A percentile compares a stretch with the other conserved stretches of the same genome.
Evolutionary conservation across 2,329 filamentous ascomycete genomes (phyloP).

Genomic region (Paracoccidioides brasiliensis): DNA sequence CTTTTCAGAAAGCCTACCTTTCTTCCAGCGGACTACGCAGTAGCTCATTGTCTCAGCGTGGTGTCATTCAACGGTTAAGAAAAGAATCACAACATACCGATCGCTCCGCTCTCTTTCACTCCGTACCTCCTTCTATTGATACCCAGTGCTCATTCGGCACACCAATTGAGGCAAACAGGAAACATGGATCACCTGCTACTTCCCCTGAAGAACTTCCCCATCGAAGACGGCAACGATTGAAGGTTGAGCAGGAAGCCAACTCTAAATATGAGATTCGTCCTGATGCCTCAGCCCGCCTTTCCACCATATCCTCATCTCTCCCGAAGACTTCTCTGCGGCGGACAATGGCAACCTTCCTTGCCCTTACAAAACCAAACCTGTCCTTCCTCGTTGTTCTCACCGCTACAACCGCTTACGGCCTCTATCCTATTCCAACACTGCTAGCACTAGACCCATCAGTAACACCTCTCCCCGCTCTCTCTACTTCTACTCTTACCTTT

Average conservation of each 20-base stretch:
- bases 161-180: not conserved
- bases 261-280: conserved; percentile 34
- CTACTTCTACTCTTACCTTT: conserved; percentile 68
- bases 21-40: conserved; percentile 22
- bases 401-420: conserved; percentile 77
- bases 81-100: conserved; percentile 15
- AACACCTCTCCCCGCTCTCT: conserved; percentile 45
- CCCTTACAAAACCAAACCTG: conserved; percentile 88
- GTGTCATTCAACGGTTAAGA: conserved; percentile 13
- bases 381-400: conserved; percentile 84
- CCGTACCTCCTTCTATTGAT: conserved; percentile 6
- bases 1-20: conserved; percentile 28
- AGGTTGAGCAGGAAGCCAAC: conserved; percentile 17
- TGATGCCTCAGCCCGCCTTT: conserved; percentile 50
- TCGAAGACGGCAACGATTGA: conserved; percentile 31
- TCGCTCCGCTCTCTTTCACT: conserved; percentile 13
- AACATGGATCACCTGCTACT: not conserved
- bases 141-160: not conserved
- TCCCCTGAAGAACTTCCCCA: conserved; percentile 27
- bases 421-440: conserved; percentile 84
- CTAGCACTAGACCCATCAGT: conserved; percentile 68
- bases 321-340: conserved; percentile 48
- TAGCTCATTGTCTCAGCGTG: conserved; percentile 12
- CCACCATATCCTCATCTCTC: conserved; percentile 43
- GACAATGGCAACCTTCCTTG: conserved; percentile 65